Base-by-base conservation (phyloP, 108 stramenopile species). In the Aureococcus anophagefferens region DNA sequence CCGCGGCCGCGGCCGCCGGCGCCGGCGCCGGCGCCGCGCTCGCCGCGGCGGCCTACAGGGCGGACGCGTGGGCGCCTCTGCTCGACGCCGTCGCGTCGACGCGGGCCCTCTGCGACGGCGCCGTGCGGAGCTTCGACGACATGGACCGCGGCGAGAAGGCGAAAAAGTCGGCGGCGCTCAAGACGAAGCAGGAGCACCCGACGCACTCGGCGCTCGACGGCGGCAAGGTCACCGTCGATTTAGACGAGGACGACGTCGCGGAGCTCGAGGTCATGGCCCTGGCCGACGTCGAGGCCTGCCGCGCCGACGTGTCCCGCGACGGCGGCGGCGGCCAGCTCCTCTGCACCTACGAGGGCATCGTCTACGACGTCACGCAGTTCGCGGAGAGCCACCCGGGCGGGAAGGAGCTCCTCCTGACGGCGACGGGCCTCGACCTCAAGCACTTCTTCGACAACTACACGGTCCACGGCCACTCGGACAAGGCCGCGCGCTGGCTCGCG, bases 311-410 rank as follows among this genome's bases (percentile, higher is more conserved):
- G 51, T 18, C 51, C 17, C 77, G 74, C n/a, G 74, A 70, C 62
- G 65, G 35, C 69, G 40, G 64, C 0, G 28, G 3, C 4, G 68
- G 51, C 21, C 64, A 37, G 0, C 73, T 77, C 40, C 77, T 83
- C 37, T 78, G 77, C 0, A 74, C 74, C 13, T 70, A 83, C 69
- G 74, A 80, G 4, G 86, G 86, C 7, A 85, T 85, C 35, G 68
- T 87, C 30, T 87, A 85, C 67, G 86, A 87, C 75, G 74, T 87
- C 30, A 85, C 86, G 40, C 74, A 79, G 66, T 87, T 85, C 67
- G 66, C 68, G 62, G 45, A 68, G 33, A 66, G 72, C 35, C 86
- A 87, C 69, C 86, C 86, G 31, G 86, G 82, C 7, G 86, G 86
- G 7, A 68, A 69, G 30, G 76, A 81, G 35, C 46, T 84, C 33